Evolutionary conservation across 129 eudicot species (phyloP).

Genomic region (Saussurea involucrata): DNA sequence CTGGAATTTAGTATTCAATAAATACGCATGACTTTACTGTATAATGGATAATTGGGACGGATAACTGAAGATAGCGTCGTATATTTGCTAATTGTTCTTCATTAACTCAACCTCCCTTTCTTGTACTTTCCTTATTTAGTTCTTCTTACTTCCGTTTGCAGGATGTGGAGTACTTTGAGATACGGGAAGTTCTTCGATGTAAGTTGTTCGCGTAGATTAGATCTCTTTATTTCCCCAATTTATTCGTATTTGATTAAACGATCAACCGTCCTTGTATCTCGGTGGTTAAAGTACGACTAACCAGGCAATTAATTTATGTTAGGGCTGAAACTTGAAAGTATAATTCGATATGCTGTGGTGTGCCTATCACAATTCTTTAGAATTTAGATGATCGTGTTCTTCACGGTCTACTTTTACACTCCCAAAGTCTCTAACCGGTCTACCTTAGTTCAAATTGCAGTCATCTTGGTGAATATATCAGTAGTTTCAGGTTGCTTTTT

Average conservation of each 20-base stretch:
- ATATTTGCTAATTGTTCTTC: neutral
- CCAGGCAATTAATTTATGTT: neutral
- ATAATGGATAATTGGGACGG: neutral
- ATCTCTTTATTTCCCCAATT: constrained; percentile 8
- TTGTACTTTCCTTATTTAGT: neutral
- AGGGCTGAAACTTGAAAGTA: neutral
- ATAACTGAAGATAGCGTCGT: neutral
- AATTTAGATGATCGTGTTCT: neutral
- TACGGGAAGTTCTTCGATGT: constrained; percentile 95
- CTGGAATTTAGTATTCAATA: neutral
- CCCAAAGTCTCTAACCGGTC: neutral
- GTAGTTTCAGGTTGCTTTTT: neutral
- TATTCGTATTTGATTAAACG: neutral
- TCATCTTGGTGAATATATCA: neutral
- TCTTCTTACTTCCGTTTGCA: constrained; percentile 15
- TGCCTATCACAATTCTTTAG: neutral
- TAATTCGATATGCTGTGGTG: neutral
- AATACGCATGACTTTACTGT: neutral
- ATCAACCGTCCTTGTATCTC: neutral
- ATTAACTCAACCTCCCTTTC: neutral
- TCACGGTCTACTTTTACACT: neutral
- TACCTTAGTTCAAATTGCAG: neutral
- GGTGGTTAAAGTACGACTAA: neutral
- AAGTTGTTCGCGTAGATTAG: constrained; percentile 32
- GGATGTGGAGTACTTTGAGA: constrained; percentile 97